Evolutionary conservation across 2,329 filamentous ascomycete genomes (phyloP).

Genomic region (Helminthosporium solani): DNA sequence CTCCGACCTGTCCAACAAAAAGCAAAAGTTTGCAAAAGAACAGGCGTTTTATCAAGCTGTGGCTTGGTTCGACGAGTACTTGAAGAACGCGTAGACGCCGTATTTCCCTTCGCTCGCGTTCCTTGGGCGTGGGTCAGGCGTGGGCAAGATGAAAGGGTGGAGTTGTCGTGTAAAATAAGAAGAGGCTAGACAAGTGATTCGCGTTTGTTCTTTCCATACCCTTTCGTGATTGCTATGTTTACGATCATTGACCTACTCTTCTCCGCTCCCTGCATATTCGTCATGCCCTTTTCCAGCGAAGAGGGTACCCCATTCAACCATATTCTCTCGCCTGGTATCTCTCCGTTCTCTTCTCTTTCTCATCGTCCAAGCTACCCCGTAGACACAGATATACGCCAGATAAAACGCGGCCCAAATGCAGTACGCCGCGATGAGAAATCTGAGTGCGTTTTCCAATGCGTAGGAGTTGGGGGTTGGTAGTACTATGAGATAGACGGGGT

Average conservation of each 20-base stretch:
- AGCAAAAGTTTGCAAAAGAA: slow-evolving; percentile 71
- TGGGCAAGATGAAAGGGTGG: neutral
- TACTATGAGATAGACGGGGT: slow-evolving; percentile 1
- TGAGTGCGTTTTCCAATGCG: slow-evolving; percentile 5
- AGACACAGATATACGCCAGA: slow-evolving; percentile 11
- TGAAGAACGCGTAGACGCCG: slow-evolving; percentile 40
- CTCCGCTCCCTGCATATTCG: neutral
- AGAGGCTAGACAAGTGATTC: neutral
- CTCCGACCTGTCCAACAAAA: slow-evolving; percentile 59
- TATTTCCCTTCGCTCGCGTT: neutral
- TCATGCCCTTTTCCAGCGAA: neutral
- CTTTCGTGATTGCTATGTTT: no score
- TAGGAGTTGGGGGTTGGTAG: slow-evolving; percentile 2
- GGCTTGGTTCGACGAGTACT: slow-evolving; percentile 70
- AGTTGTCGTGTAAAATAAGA: neutral
- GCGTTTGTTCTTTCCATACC: no score
- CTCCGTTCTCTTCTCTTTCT: neutral
- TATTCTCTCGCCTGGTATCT: neutral
- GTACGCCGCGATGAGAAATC: slow-evolving; percentile 10
- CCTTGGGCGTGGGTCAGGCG: neutral
- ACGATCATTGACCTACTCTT: no score
- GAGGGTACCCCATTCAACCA: neutral
- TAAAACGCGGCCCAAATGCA: slow-evolving; percentile 10
- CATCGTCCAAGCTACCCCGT: slow-evolving; percentile 2
- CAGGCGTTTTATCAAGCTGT: slow-evolving; percentile 78